Conservation (phyloP, 306 rosid species). For the Luffa aegyptiaca region DNA sequence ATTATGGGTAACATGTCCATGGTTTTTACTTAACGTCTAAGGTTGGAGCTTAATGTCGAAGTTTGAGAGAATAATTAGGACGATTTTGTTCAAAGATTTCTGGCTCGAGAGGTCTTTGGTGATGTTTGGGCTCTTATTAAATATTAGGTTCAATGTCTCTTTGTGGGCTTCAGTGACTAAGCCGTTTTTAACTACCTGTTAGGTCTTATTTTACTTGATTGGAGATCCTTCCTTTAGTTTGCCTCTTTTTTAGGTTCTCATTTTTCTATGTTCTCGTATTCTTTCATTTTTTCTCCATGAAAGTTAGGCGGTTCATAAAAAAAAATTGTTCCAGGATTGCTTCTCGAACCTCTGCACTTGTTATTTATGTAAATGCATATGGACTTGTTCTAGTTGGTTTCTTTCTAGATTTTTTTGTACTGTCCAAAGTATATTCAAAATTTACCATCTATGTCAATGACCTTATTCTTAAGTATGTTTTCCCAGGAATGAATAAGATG, state of each 20-base stretch:
- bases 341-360: not conserved
- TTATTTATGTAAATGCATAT: not conserved
- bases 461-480: not conserved
- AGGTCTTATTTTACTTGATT: too few relatives aligned
- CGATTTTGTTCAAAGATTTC: not conserved
- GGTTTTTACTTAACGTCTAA: not conserved
- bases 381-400: not conserved
- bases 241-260: too few relatives aligned
- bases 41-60: not conserved
- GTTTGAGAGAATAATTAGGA: not conserved
- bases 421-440: not conserved
- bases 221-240: too few relatives aligned
- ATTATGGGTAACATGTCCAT: not conserved
- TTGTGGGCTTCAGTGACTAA: too few relatives aligned
- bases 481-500: constrained; percentile 90
- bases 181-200: too few relatives aligned
- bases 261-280: too few relatives aligned
- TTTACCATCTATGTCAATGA: not conserved
- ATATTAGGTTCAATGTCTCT: too few relatives aligned
- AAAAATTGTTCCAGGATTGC: not conserved
- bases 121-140: too few relatives aligned
- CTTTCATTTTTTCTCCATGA: too few relatives aligned
- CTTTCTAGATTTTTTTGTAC: not conserved
- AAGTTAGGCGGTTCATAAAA: too few relatives aligned
- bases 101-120: too few relatives aligned